Base-by-base conservation (phyloP, 495 filamentous ascomycete species). In the Venustampulla echinocandica region DNA sequence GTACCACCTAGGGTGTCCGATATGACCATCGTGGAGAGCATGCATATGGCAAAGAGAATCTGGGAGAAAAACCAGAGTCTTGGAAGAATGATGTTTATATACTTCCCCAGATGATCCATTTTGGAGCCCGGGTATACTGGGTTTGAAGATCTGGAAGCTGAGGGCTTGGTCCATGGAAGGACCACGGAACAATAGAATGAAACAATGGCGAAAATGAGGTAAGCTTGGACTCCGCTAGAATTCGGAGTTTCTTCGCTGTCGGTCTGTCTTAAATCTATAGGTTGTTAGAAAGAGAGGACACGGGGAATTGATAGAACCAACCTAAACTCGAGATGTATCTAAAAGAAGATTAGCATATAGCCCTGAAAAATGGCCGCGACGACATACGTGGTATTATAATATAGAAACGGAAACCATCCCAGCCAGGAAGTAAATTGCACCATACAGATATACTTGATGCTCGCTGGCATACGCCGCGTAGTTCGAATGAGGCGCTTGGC, bases 401-500 rank as follows among this genome's bases (percentile, higher is more conserved):
- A 46, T 20, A 50, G 27, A 37, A 46, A 50, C 6, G 47, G 37
- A 22, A 34, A 50, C 47, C 47, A 50, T 1, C 47, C 47, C 14
- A 46, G 20, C 47, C 47, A 50, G 9, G 42, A 47, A 23, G 19
- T 20, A 24, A 50, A 50, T 14, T 50, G 47, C 1, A 44, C 24
- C 5, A n/a, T 10, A 17, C 42, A 50, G 4, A 50, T 24, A 1
- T 20, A 46, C 7, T 17, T 11, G 4, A 37, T 35, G 6, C 18
- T 34, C 5, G n/a, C 6, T 3, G 35, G 32, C 24, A 39, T 50
- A 13, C 13, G 10, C 25, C 27, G 7, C 27, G 27, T n/a, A 7
- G 27, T 30, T 30, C 27, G 7, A 7, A 30, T 30, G 7, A 30
- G n/a, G 7, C 27, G 7, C 27, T n/a, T 30, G 7, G 27, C n/a